These are phyloP conservation scores for Choanephora cucurbitarum DNA, from an alignment of 371 early-diverging fungal genomes.

Conservation along the genomic window DNA sequence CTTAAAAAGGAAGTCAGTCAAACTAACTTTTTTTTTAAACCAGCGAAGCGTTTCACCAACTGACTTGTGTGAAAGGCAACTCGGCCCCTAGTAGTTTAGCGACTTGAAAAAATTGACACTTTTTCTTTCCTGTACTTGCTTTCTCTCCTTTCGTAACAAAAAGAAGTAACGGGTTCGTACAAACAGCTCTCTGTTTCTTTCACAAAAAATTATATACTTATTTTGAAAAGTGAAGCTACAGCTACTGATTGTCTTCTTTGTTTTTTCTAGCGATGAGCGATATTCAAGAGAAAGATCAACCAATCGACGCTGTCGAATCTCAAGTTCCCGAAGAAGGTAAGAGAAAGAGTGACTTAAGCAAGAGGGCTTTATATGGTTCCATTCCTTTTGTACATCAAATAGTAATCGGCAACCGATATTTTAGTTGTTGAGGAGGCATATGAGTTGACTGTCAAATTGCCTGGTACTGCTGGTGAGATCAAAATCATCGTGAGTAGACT, in stretches of 20 bases:
- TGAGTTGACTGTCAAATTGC: slow-evolving; percentile 58
- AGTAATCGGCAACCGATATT: not conserved
- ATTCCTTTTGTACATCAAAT: no score
- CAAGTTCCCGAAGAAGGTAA: slow-evolving; percentile 25
- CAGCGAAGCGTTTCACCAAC: no score
- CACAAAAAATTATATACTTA: not conserved
- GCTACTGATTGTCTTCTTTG: no score
- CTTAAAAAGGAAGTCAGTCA: no score
- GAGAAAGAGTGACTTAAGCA: not conserved
- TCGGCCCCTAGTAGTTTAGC: not conserved
- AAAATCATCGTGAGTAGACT: slow-evolving; percentile 50
- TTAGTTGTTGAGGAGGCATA: slow-evolving; percentile 56
- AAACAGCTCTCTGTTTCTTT: not conserved
- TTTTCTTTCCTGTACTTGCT: not conserved
- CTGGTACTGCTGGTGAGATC: slow-evolving; percentile 54
- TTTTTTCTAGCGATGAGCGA: slow-evolving; percentile 6
- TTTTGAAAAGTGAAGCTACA: no score
- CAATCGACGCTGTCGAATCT: slow-evolving; percentile 7
- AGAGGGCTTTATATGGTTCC: not conserved
- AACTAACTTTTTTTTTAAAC: no score
- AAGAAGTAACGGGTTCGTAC: not conserved
- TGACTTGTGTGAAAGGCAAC: no score
- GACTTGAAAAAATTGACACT: not conserved
- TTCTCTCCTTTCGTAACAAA: not conserved
- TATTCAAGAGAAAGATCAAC: slow-evolving; percentile 16